Percentiles rank a stretch among this genome's conserved stretches.
These are phyloP conservation scores for Trichoderma breve DNA, from an alignment of 2,329 filamentous ascomycete species.

Conservation along the genomic window DNA sequence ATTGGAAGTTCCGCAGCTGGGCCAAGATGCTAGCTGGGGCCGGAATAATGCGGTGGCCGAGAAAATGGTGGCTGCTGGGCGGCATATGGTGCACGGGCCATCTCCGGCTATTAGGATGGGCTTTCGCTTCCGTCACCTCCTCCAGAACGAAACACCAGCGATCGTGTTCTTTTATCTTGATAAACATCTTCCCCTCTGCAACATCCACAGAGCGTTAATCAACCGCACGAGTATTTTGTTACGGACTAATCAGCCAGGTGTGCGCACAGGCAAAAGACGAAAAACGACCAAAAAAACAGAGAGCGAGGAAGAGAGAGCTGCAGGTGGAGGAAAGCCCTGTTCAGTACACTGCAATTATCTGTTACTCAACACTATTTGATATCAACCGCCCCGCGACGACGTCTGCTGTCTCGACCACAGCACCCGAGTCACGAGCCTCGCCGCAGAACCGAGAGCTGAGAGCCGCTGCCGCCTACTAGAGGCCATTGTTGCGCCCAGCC, in stretches of 20 bases:
- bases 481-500: neutral
- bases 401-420: neutral
- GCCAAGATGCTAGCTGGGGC: neutral
- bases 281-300: neutral
- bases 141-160: slow-evolving; percentile 7
- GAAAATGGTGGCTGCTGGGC: neutral
- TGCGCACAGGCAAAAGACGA: neutral
- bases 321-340: neutral
- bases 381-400: neutral
- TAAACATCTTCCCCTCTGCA: neutral
- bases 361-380: neutral
- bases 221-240: neutral
- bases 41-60: slow-evolving; percentile 27
- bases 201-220: neutral
- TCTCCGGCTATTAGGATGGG: slow-evolving; percentile 5
- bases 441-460: neutral
- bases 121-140: slow-evolving; percentile 17
- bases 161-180: slow-evolving; percentile 12
- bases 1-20: slow-evolving; percentile 9
- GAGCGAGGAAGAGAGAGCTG: neutral
- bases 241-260: neutral
- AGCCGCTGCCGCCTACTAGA: neutral
- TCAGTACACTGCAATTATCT: neutral
- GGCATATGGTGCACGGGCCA: slow-evolving; percentile 24
- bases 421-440: neutral